These are phyloP conservation scores for Fusarium dlaminii DNA, from an alignment of 2,329 filamentous ascomycete species.

Conservation along the genomic window DNA sequence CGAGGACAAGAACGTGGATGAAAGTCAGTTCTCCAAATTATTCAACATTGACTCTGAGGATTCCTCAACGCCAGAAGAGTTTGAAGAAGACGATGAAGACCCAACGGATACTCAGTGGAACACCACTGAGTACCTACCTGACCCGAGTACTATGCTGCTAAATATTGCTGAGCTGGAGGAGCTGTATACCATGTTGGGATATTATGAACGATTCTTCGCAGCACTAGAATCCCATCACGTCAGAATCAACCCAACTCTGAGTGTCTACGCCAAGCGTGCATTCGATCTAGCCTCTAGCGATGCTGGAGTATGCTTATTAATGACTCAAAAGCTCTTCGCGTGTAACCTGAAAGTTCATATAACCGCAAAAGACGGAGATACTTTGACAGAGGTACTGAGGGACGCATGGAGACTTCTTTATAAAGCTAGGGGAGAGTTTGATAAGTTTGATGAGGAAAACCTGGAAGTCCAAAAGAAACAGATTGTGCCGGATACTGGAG, in stretches of 20 bases:
- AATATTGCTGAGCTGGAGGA: too few relatives aligned
- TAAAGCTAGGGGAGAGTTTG: accelerated
- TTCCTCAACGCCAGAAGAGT: accelerated
- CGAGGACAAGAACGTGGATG: accelerated
- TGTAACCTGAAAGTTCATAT: accelerated
- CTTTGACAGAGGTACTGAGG: background rate
- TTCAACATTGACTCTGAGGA: background rate
- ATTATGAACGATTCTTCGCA: too few relatives aligned
- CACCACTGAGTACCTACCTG: accelerated
- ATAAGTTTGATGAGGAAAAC: accelerated
- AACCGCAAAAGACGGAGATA: accelerated
- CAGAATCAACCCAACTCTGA: background rate
- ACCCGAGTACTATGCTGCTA: too few relatives aligned
- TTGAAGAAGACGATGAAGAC: background rate
- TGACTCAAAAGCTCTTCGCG: accelerated
- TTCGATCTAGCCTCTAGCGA: accelerated
- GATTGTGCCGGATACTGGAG: accelerated
- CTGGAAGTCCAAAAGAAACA: too few relatives aligned
- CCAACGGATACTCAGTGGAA: accelerated
- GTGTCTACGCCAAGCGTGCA: accelerated
- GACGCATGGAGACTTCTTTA: accelerated
- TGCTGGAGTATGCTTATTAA: background rate
- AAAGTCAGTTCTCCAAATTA: accelerated
- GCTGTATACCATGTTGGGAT: too few relatives aligned
- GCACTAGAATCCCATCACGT: too few relatives aligned